Evolutionary conservation across 176 grass and related monocot species (phyloP), one percentile per base, ranked within the genome.

Genomic region (Paspalum notatum): DNA sequence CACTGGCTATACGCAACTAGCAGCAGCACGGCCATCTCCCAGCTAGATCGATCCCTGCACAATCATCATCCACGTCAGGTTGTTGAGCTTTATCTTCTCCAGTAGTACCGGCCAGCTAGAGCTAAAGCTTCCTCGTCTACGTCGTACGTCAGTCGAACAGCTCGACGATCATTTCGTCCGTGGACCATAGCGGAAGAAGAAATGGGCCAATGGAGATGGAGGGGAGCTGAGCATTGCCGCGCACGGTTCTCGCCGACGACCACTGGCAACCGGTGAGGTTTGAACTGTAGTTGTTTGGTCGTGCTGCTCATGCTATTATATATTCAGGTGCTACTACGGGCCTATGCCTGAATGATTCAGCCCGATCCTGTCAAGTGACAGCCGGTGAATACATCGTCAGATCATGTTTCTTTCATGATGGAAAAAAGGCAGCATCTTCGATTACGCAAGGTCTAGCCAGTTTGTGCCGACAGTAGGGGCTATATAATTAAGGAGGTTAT

Each of bases 381-480:
- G 70, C 62, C 62, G 70, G 62, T 69, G 69, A 89, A 75, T 57
- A 76, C 79, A 16, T 81, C 38, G 41, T 51, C 77, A 72, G 32
- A 20, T 82, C 77, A 77, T 22, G 43, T 71, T 81, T 9, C 56
- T 81, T 85, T 81, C 65, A 43, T 55, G 68, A 71, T 4, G 22
- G 49, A 7, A 71, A 50, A 59, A 42, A 57, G 20, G 25, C 38
- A 58, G 18, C 38, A 70, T 81, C 55, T 71, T 71, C 9, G 64
- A 66, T 78, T 77, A 83, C 74, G 86, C 87, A 82, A 75, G 6
- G 82, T 20, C 54, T 69, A 17, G 39, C 38, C 25, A 26, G 64
- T 63, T 48, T 76, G 56, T 82, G 77, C 77, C 87, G 83, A 77
- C 82, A 77, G 41, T 63, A 40, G 26, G 71, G 81, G 80, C 26